Conservation (phyloP, 352 stramenopile genomes). For the Thalassiosira exigua region DNA sequence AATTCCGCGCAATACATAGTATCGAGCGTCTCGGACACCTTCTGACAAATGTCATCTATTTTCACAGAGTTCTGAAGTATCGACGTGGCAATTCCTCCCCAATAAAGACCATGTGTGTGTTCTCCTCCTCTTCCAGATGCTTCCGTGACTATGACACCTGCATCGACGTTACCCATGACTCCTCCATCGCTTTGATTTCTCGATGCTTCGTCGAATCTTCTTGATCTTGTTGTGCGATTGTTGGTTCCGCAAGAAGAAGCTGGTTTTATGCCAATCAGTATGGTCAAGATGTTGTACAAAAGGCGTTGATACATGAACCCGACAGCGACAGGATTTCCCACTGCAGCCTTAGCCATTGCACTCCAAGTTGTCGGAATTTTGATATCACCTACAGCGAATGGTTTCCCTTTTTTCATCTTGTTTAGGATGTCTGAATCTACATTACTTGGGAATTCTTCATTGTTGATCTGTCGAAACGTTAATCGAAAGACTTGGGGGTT, state of each 20-base stretch:
- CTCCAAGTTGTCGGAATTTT: slow-evolving; percentile 39
- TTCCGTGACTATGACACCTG: too few species aligned
- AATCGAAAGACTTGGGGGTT: slow-evolving; percentile 31
- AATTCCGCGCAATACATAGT: slow-evolving; percentile 31
- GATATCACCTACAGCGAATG: slow-evolving; percentile 16
- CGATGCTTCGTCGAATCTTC: slow-evolving; percentile 17
- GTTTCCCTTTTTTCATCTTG: slow-evolving; percentile 13
- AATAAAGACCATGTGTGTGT: too few species aligned
- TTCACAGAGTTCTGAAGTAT: slow-evolving; percentile 19
- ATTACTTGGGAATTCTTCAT: slow-evolving; percentile 34
- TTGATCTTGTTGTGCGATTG: slow-evolving; percentile 5
- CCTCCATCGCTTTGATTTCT: slow-evolving; percentile 8
- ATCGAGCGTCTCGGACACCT: slow-evolving; percentile 22
- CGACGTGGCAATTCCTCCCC: too few species aligned
- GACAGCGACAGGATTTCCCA: slow-evolving; percentile 29
- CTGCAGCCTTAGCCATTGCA: slow-evolving; percentile 14
- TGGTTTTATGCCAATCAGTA: slow-evolving; percentile 39
- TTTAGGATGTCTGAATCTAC: slow-evolving; percentile 4
- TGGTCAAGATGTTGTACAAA: slow-evolving; percentile 32
- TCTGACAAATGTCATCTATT: slow-evolving; percentile 26
- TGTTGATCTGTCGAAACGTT: slow-evolving; percentile 27
- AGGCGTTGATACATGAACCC: slow-evolving; percentile 39
- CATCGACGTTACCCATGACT: slow-evolving; percentile 14
- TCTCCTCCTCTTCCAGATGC: too few species aligned
- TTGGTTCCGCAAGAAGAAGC: slow-evolving; percentile 4